Evolutionary conservation across 116 monocot genomes (phyloP).

Genomic region (Iris pallida): DNA sequence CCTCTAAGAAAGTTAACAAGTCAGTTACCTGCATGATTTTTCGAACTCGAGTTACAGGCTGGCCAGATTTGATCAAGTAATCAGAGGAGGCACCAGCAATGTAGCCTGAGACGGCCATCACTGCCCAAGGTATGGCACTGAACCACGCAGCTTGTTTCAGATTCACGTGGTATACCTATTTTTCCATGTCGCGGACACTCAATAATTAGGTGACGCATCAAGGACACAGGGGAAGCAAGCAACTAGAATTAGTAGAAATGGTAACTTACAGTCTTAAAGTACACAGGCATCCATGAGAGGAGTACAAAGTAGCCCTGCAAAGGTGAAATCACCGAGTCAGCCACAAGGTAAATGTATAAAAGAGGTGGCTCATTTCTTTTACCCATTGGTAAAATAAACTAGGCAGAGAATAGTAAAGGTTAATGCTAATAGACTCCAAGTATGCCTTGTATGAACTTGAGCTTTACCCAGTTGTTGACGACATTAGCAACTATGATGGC

Average conservation of each 20-base stretch:
- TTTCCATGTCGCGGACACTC: background rate
- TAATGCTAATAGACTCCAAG: background rate
- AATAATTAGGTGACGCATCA: background rate
- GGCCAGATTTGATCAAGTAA: slow-evolving; percentile 65
- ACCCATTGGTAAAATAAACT: background rate
- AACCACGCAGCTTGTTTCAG: slow-evolving; percentile 96
- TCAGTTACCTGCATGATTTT: slow-evolving; percentile 77
- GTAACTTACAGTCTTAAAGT: slow-evolving; percentile 80
- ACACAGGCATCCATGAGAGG: slow-evolving; percentile 94
- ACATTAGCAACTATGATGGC: slow-evolving; percentile 77
- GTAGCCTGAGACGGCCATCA: slow-evolving; percentile 90
- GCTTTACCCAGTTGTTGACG: slow-evolving; percentile 84
- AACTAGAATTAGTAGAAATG: background rate
- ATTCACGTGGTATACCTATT: slow-evolving; percentile 80
- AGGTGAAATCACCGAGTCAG: background rate
- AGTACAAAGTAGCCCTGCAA: slow-evolving; percentile 93
- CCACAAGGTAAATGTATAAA: background rate
- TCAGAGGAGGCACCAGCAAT: slow-evolving; percentile 74
- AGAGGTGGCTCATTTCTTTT: background rate
- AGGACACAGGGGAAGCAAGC: background rate
- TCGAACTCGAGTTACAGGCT: slow-evolving; percentile 47
- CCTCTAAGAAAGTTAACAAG: background rate
- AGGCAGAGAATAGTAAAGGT: background rate
- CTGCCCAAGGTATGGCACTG: slow-evolving; percentile 82
- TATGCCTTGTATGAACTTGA: too few species aligned